phyloP scores from a whole-genome alignment of 371 early-diverging fungal genomes.

The Chytridium lagenaria region DNA sequence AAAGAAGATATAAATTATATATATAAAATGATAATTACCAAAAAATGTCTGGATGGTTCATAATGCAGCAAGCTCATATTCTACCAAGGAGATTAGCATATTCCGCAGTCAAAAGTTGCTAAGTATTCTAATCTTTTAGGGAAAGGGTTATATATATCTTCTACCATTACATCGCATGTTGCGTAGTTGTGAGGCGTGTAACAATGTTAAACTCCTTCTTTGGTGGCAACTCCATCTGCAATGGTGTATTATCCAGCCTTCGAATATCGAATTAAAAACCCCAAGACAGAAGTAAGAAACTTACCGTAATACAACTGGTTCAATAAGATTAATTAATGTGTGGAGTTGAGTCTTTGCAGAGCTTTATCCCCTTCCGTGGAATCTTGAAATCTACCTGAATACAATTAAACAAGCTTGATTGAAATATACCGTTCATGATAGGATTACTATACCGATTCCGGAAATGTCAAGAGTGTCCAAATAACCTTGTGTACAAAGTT shows the following conservation, averaged over 20 bases:
- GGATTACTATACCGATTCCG: constrained; percentile 66
- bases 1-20: too few relatives aligned
- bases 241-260: constrained; percentile 53
- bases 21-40: too few relatives aligned
- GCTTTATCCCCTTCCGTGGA: constrained; percentile 55
- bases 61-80: too few relatives aligned
- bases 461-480: constrained; percentile 65
- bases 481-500: constrained; percentile 67
- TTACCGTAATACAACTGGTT: constrained; percentile 58
- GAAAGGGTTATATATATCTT: too few relatives aligned
- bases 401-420: background rate
- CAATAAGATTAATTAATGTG: constrained; percentile 61
- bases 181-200: constrained; percentile 63
- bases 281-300: constrained; percentile 22
- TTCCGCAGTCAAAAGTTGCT: too few relatives aligned
- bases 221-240: constrained; percentile 64
- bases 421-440: constrained; percentile 61
- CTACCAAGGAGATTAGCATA: too few relatives aligned
- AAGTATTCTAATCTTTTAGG: too few relatives aligned
- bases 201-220: constrained; percentile 75
- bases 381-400: constrained; percentile 59
- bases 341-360: constrained; percentile 45
- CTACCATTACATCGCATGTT: constrained; percentile 67
- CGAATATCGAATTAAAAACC: constrained; percentile 27
- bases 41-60: too few relatives aligned